These are phyloP conservation scores for Blepharisma stoltei DNA, from an alignment of 73 alveolate genomes.

Conservation along the genomic window DNA sequence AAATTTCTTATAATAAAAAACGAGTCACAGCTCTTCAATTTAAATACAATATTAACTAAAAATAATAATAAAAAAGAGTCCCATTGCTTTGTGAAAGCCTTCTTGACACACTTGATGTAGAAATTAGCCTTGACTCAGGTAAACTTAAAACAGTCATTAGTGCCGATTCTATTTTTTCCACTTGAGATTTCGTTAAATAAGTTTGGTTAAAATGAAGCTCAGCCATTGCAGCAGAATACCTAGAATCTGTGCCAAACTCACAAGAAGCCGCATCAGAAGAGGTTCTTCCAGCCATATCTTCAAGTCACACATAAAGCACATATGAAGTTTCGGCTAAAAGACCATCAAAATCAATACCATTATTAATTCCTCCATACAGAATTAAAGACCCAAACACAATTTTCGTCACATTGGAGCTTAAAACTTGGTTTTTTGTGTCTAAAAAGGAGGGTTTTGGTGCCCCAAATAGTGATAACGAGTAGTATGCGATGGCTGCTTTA, in stretches of 20 bases:
- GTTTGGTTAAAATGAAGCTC: neutral
- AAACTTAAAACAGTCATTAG: constrained; percentile 40
- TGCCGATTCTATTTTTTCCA: neutral
- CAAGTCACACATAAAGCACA: neutral
- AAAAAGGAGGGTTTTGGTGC: neutral
- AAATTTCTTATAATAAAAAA: too few relatives aligned
- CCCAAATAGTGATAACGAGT: neutral
- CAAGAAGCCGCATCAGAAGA: neutral
- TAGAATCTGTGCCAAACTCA: neutral
- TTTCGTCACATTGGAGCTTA: too few relatives aligned
- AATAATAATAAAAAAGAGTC: constrained; percentile 30
- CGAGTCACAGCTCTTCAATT: too few relatives aligned
- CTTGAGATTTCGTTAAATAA: constrained; percentile 34
- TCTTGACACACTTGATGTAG: constrained; percentile 4
- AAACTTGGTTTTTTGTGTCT: too few relatives aligned
- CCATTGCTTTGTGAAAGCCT: neutral
- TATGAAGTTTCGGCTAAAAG: neutral
- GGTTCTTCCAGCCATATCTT: neutral
- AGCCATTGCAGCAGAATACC: neutral
- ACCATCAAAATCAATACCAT: neutral
- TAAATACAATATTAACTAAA: too few relatives aligned
- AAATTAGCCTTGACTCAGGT: constrained; percentile 32
- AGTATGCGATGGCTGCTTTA: neutral
- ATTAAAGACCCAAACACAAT: neutral
- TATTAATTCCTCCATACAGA: neutral